Base-by-base conservation (phyloP, 371 early-diverging fungal species). In the Lichtheimia hyalospora region DNA sequence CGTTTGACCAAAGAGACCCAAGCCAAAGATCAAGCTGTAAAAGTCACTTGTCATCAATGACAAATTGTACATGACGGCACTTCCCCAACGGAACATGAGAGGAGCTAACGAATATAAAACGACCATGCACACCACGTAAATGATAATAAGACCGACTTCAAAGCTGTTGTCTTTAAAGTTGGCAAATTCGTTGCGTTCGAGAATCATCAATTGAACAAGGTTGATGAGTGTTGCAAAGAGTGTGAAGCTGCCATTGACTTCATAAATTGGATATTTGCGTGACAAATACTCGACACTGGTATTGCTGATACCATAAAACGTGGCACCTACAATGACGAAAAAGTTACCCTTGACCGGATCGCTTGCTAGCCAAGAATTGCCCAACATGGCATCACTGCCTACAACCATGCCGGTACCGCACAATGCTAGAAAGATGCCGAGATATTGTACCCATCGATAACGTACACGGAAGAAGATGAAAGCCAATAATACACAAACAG, bases 31-130 rank as follows among this genome's bases (percentile, higher is more conserved):
- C 51, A 90, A 74, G 5, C 87, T 84, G 63, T 89, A 92, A 55
- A 92, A 88, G 63, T 92, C 91, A 58, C 87, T 85, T 14, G 91
- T 90, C 68, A 91, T 68, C 40, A 92, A 64, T 34, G 89, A 89
- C 56, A 92, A 63, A 64, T 92, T 92, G 73, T 88, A 92, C 58
- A 90, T 82, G 18, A 90, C 82, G 2, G 92, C 90, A 23, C 89
- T 88, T 39, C 82, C 78, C 56, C 83, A 58, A 6, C 85, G 77
- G 73, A 91, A 85, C 64, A 92, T 62, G 56, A 88, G 68, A 3
- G 92, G 91, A 0, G 85, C 83, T 16, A 85, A 61, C 7, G 87
- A 76, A 66, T 92, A 91, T 18, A 92, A 63, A 20, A 75, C 66
- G 67, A 92, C 83, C 85, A 91, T 77, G 50, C 81, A 81, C 27